Evolutionary conservation across 176 grass and related monocot genomes (phyloP), one percentile per base, ranked within the genome.

Genomic region (Triticum turgidum): DNA sequence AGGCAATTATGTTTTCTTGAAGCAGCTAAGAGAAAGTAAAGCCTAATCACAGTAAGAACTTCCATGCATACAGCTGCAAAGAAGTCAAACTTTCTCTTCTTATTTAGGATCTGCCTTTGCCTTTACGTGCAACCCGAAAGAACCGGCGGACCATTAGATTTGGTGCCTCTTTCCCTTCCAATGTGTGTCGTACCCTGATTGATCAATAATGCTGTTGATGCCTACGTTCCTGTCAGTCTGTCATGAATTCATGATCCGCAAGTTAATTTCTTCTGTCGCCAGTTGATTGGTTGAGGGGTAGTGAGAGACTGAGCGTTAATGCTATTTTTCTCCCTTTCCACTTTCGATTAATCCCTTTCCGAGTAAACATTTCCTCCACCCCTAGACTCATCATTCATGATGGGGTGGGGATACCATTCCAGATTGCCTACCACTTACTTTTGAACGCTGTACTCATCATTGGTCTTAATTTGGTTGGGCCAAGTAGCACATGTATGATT

Each of bases 401-500:
- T 76, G 35, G 74, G 52, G 61, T 81, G 82, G 82, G 67, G 66
- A 22, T 51, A 79, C 65, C 33, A 75, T 85, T 75, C 61, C 12
- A 15, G n/a, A 58, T 33, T 56, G 54, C 24, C 37, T 73, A 56
- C 24, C 65, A 71, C 8, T 66, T 90, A 4, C 22, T 86, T 25
- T 27, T 72, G 8, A 65, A 82, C 22, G 15, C 18, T 63, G 37
- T 51, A 65, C 8, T 82, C 8, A 69, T 38, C 35, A 71, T 72
- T 86, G n/a, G 27, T 90, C 77, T 90, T 45, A 42, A 59, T 89
- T 66, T 14, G 6, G 38, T 82, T 51, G 76, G 54, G 72, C 30
- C 70, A 86, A 49, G 54, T 39, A 71, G 29, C 35, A 71, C 77
- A 41, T 63, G 14, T 34, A 17, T 47, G 34, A 80, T 33, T 89